Conservation (phyloP, 1,139 yeast genomes). For the Taphrina pruni region DNA sequence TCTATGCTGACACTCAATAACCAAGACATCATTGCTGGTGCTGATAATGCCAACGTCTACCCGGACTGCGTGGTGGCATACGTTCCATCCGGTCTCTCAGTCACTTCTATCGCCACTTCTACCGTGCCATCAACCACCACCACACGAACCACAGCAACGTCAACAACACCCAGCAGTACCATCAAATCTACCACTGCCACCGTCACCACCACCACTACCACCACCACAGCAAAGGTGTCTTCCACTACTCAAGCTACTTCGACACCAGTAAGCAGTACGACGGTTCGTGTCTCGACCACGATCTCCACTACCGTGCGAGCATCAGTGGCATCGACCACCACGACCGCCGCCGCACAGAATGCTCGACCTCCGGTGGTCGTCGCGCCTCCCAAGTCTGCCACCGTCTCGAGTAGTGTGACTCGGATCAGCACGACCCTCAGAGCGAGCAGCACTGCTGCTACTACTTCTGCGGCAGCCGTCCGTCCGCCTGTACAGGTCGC, state of each 20-base stretch:
- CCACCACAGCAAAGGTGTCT: slow-evolving; percentile 3
- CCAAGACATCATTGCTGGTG: slow-evolving; percentile 3
- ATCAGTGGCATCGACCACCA: neutral
- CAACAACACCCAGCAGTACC: slow-evolving; percentile 8
- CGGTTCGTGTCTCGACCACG: neutral
- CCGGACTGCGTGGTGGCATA: slow-evolving; percentile 17
- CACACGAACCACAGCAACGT: neutral
- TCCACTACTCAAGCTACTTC: neutral
- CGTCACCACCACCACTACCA: slow-evolving; percentile 3
- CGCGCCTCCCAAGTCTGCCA: too few species aligned
- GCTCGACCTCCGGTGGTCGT: too few species aligned
- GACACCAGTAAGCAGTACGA: neutral
- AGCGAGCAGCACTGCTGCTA: too few species aligned
- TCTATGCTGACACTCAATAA: slow-evolving; percentile 22
- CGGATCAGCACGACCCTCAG: too few species aligned
- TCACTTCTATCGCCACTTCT: neutral
- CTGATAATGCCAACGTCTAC: slow-evolving; percentile 9
- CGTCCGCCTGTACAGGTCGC: too few species aligned
- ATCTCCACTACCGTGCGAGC: neutral
- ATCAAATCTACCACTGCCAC: slow-evolving; percentile 3
- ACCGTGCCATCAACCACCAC: neutral
- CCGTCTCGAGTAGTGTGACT: too few species aligned
- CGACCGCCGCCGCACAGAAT: neutral
- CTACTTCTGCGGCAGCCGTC: too few species aligned
- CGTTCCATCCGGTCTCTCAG: slow-evolving; percentile 14